phyloP scores from a whole-genome alignment of 208 protist genomes.

The Tritrichomonas musculus region DNA sequence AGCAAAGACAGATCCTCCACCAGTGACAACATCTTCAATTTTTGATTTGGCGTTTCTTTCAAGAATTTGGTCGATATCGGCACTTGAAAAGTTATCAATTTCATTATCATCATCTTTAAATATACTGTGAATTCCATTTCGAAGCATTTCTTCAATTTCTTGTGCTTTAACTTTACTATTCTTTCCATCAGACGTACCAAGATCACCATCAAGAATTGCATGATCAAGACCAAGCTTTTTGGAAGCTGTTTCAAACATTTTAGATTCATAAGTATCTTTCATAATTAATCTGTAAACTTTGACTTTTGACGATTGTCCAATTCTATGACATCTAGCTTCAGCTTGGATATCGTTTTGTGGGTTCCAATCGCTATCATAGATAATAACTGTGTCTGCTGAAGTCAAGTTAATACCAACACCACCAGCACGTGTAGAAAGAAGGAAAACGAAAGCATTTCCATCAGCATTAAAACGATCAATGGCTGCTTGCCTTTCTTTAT shows the following conservation, averaged over 20 bases:
- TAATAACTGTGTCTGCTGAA: conserved; percentile 66
- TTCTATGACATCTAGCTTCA: conserved; percentile 78
- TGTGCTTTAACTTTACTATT: background rate
- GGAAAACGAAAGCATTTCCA: conserved; percentile 57
- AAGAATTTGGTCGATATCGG: conserved; percentile 16
- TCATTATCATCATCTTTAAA: conserved; percentile 13
- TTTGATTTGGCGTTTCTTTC: background rate
- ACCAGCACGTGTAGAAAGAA: conserved; percentile 64
- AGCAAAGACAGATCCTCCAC: background rate
- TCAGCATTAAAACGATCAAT: conserved; percentile 54
- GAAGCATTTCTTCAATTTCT: conserved; percentile 29
- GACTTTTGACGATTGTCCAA: conserved; percentile 80
- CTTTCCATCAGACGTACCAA: background rate
- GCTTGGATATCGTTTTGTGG: conserved; percentile 92
- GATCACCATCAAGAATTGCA: conserved; percentile 52
- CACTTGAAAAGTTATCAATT: background rate
- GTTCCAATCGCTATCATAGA: conserved; percentile 85
- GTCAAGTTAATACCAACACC: conserved; percentile 68
- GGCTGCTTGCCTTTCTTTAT: conserved; percentile 37
- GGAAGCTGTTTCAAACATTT: conserved; percentile 70
- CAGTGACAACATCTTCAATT: background rate
- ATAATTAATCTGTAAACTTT: conserved; percentile 84
- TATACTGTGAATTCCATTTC: background rate
- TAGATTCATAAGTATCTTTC: conserved; percentile 76
- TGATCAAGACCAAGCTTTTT: conserved; percentile 72